Base-by-base conservation (phyloP, 495 filamentous ascomycete genomes). In the Bryoglossum gracile region DNA sequence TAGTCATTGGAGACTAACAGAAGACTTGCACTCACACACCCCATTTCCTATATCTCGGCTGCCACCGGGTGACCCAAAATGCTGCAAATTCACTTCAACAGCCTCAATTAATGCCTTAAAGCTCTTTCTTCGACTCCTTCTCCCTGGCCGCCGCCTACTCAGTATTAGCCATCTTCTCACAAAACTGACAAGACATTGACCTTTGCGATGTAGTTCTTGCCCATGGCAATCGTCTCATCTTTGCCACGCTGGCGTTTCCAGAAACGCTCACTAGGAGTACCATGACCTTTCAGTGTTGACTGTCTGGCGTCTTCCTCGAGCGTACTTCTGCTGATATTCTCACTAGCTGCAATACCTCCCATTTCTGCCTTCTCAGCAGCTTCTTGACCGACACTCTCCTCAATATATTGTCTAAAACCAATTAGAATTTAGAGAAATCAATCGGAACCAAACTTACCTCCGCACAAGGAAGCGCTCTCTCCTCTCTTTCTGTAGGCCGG, bases 401-500 rank as follows among this genome's bases (percentile, higher is more conserved):
- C 13, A 9, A 61, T 34, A 41, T 54, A 58, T 48, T 55, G 44
- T 22, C 51, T 60, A 34, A 3, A 4, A 42, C 5, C n/a, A 25
- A 23, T 42, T 25, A 42, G 21, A 18, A 42, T 11, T 2, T 26
- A 19, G 11, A 2, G 22, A 28, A 21, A 11, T 1, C 77, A 4
- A 91, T 69, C 39, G 30, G 3, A 17, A 19, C 33, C 33, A 0
- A 16, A 84, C 77, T 51, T 77, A 73, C 67, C 85, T 87, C 24
- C 86, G 79, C 58, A 91, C 72, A 30, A 78, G 53, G 57, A 83
- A 95, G 18, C 84, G 69, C 60, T 92, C 85, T 0, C 77, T 71
- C 3, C 83, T 76, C 65, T 92, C 89, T 63, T 89, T 87, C 56
- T 86, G 81, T 33, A 90, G 66, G 14, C 90, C 89, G 0, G 89